phyloP scores from a whole-genome alignment of 2,329 filamentous ascomycete species.

The Penicillium expansum region DNA sequence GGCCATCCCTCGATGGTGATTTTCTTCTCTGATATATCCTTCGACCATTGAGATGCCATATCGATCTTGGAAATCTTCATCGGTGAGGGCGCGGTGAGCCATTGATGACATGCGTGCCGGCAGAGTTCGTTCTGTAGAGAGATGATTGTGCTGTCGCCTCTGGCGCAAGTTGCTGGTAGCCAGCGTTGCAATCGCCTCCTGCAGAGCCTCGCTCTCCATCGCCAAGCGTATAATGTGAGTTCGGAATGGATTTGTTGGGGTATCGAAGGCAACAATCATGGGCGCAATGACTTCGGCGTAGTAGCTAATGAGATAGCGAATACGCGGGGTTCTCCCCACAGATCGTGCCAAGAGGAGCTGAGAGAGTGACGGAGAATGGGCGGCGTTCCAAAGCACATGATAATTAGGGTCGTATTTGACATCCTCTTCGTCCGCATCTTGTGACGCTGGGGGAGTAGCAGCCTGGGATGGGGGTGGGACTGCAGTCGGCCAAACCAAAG shows the following conservation, averaged over 20 bases:
- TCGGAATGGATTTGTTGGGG: constrained; percentile 79
- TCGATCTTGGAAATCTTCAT: constrained; percentile 35
- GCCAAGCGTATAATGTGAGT: constrained; percentile 78
- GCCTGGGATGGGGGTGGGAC: constrained; percentile 7
- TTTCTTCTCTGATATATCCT: constrained; percentile 70
- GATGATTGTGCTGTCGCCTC: constrained; percentile 58
- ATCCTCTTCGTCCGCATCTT: constrained; percentile 23
- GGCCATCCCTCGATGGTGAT: constrained; percentile 79
- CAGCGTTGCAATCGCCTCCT: constrained; percentile 86
- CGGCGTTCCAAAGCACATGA: constrained; percentile 18
- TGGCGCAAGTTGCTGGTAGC: constrained; percentile 88
- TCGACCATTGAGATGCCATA: constrained; percentile 48
- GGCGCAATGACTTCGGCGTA: constrained; percentile 91
- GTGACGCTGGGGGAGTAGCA: constrained; percentile 6
- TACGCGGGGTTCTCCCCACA: constrained; percentile 67
- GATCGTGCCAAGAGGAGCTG: constrained; percentile 43
- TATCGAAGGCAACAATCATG: constrained; percentile 87
- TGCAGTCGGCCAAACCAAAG: constrained; percentile 15
- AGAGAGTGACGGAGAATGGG: constrained; percentile 34
- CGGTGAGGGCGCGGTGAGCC: constrained; percentile 45
- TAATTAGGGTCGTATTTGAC: constrained; percentile 13
- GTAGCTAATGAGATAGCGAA: constrained; percentile 88
- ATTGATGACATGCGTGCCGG: constrained; percentile 50
- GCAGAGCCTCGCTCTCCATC: constrained; percentile 73
- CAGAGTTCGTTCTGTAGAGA: constrained; percentile 52